Base-by-base conservation (phyloP, 202 grass and related monocot species). In the Digitaria exilis region DNA sequence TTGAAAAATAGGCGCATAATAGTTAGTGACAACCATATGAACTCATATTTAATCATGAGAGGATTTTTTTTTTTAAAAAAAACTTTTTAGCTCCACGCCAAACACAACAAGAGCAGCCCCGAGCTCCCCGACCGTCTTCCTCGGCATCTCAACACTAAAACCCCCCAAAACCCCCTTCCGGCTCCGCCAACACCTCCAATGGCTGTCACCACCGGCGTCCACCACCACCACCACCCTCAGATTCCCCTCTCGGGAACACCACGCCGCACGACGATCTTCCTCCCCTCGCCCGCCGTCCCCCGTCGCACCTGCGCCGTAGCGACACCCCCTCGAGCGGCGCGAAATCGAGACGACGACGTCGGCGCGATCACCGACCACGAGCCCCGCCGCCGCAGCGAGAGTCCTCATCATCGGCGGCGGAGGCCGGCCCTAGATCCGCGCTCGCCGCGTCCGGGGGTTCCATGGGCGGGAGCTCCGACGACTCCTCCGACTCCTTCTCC, bases 391-490 rank as follows among this genome's bases (percentile, higher is more conserved):
- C n/a, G n/a, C n/a, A n/a, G n/a, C n/a, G 42, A 16, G 46, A 3
- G 6, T 35, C 43, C 22, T 18, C 2, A 3, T 12, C 32, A n/a
- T n/a, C n/a, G 4, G 16, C 48, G 48, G 48, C 15, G 0, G 4
- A 39, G 69, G 15, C 55, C 28, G n/a, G 10, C 15, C 73, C 64
- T 21, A 15, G 39, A 1, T 2, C 57, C 5, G 66, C 83, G 45
- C 45, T 72, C 56, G 83, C 83, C 24, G 31, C 83, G 17, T 85
- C 75, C 7, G 67, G 66, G 0, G 56, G 75, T 12, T 32, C 35
- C 66, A 85, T 85, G 83, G 84, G 84, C 24, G 76, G 67, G 15
- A 57, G 75, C 67, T 69, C 64, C n/a, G n/a, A n/a, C n/a, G n/a
- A n/a, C n/a, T 65, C 15, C 31, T 65, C 62, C 4, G n/a, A n/a